phyloP scores from a whole-genome alignment of 768 basidiomycete genomes.

The Paxillus rubicundulus region DNA sequence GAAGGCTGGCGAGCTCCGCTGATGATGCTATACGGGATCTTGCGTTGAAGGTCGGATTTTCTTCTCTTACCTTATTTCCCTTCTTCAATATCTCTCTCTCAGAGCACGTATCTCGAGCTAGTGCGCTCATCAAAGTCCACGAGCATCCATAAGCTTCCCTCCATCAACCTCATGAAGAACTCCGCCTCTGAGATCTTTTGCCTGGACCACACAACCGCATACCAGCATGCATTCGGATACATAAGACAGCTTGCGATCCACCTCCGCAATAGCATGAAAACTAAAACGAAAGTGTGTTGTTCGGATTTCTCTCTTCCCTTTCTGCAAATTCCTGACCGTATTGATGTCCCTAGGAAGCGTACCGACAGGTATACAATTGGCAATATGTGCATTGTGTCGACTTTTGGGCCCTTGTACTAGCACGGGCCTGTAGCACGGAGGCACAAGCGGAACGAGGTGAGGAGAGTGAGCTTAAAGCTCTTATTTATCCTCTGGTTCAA shows the following conservation, averaged over 20 bases:
- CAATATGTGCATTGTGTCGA: conserved; percentile 95
- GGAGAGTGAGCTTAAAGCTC: conserved; percentile 78
- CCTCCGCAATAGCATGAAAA: conserved; percentile 87
- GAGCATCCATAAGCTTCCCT: conserved; percentile 81
- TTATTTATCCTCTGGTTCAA: conserved; percentile 95
- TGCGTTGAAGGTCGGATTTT: conserved; percentile 69
- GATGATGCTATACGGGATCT: conserved; percentile 82
- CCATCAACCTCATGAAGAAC: conserved; percentile 97
- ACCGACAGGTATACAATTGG: conserved; percentile 97
- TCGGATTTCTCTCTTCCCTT: neutral
- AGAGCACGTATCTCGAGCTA: conserved; percentile 89
- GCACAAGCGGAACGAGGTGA: conserved; percentile 48
- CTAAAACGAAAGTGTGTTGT: conserved; percentile 68
- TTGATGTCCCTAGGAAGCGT: conserved; percentile 63
- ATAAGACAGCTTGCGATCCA: conserved; percentile 94
- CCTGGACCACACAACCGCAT: conserved; percentile 67
- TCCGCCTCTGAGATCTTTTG: conserved; percentile 91
- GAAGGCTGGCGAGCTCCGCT: conserved; percentile 71
- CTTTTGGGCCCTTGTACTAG: conserved; percentile 92
- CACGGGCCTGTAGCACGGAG: conserved; percentile 69
- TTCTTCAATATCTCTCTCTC: conserved; percentile 1
- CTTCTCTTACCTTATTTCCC: neutral
- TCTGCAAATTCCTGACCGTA: conserved; percentile 8
- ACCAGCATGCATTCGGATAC: conserved; percentile 95
- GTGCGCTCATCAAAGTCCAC: conserved; percentile 84